A percentile compares a stretch with the other conserved stretches of the same genome.
Evolutionary conservation across 2,329 filamentous ascomycete species (phyloP).

Genomic region (Fusarium coffeatum): DNA sequence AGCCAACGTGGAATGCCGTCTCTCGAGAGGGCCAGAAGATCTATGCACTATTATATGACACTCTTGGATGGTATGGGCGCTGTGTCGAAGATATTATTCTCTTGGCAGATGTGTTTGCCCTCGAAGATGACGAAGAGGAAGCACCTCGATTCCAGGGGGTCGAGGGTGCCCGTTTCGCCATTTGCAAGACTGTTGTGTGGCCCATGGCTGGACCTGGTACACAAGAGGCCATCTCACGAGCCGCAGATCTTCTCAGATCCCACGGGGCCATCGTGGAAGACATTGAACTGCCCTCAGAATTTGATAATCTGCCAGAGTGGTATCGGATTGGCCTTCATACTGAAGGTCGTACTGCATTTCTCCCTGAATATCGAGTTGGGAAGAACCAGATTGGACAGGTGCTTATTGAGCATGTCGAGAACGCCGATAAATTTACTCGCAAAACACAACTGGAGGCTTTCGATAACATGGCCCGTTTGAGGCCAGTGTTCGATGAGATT

Average conservation of each 20-base stretch:
- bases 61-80: slow-evolving; percentile 70
- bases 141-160: slow-evolving; percentile 52
- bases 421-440: slow-evolving; percentile 56
- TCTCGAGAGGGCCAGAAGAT: slow-evolving; percentile 71
- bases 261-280: slow-evolving; percentile 69
- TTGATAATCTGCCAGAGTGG: slow-evolving; percentile 64
- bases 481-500: slow-evolving; percentile 67
- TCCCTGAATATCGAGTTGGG: slow-evolving; percentile 64
- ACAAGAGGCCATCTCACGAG: slow-evolving; percentile 56
- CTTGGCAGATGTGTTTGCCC: slow-evolving; percentile 64
- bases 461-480: slow-evolving; percentile 64
- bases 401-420: slow-evolving; percentile 66
- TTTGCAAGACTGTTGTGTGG: slow-evolving; percentile 68
- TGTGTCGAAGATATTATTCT: slow-evolving; percentile 69
- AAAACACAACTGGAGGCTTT: slow-evolving; percentile 64
- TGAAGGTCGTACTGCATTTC: slow-evolving; percentile 66
- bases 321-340: slow-evolving; percentile 63
- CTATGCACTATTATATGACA: slow-evolving; percentile 71
- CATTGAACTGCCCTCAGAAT: slow-evolving; percentile 63
- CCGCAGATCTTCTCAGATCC: slow-evolving; percentile 53
- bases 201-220: slow-evolving; percentile 60
- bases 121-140: slow-evolving; percentile 62
- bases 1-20: slow-evolving; percentile 74
- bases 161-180: slow-evolving; percentile 64
- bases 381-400: slow-evolving; percentile 60